phyloP scores from a whole-genome alignment of 306 rosid species.

The Gastrolobium bilobum region DNA sequence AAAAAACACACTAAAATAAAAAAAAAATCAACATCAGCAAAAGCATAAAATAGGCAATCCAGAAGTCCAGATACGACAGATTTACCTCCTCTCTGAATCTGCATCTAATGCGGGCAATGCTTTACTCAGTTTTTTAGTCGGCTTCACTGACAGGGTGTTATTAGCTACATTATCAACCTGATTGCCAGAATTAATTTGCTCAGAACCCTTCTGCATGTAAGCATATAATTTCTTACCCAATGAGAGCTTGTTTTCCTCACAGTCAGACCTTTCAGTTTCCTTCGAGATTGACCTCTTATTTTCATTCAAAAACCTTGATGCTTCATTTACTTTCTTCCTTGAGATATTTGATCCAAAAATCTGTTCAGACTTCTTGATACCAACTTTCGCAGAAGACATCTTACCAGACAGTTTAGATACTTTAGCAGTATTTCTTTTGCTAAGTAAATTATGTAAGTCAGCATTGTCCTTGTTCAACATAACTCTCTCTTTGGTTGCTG shows the following conservation, averaged over 20 bases:
- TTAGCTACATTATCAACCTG: constrained; percentile 56
- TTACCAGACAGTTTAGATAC: constrained; percentile 51
- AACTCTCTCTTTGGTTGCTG: constrained; percentile 55
- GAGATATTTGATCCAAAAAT: constrained; percentile 53
- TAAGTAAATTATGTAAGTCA: constrained; percentile 46
- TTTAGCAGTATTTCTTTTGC: constrained; percentile 50
- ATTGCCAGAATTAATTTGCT: constrained; percentile 50
- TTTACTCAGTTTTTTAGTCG: constrained; percentile 50
- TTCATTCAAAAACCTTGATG: constrained; percentile 48
- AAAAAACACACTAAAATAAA: too few species aligned
- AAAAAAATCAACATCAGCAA: neutral
- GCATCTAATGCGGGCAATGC: constrained; percentile 61
- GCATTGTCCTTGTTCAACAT: constrained; percentile 48
- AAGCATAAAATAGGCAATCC: constrained; percentile 33
- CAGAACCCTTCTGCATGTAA: constrained; percentile 47
- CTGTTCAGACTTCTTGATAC: constrained; percentile 49
- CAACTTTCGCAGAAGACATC: constrained; percentile 50
- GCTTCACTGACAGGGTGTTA: constrained; percentile 44
- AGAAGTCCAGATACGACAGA: constrained; percentile 24
- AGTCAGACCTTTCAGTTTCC: constrained; percentile 52
- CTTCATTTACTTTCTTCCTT: constrained; percentile 58
- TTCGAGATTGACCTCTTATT: constrained; percentile 48
- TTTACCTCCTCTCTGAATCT: constrained; percentile 79
- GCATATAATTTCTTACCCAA: constrained; percentile 56
- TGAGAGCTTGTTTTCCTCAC: constrained; percentile 52